Evolutionary conservation across 768 basidiomycete genomes (phyloP).

Genomic region (Dacryopinax primogenitus): DNA sequence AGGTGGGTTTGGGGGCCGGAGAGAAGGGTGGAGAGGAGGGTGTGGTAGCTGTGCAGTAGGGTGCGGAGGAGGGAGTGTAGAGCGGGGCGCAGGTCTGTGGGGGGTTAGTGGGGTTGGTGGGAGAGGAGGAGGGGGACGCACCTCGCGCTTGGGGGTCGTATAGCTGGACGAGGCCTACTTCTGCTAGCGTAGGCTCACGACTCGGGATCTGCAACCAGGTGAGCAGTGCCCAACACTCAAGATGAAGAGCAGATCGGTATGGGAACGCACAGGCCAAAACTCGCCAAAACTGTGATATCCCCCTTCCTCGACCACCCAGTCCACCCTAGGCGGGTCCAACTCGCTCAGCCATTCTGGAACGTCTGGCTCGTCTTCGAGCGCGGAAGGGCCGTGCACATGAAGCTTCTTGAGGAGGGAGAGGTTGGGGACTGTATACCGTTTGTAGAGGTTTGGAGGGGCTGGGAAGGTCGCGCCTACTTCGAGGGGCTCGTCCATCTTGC

Average conservation of each 20-base stretch:
- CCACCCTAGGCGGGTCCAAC: constrained; percentile 75
- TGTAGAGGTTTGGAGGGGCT: constrained; percentile 74
- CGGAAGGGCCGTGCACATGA: constrained; percentile 44
- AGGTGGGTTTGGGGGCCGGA: constrained; percentile 46
- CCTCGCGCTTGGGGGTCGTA: constrained; percentile 59
- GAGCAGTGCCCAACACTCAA: constrained; percentile 15
- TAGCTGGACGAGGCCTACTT: constrained; percentile 65
- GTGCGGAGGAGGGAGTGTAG: constrained; percentile 59
- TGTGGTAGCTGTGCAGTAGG: constrained; percentile 66
- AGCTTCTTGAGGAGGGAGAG: constrained; percentile 53
- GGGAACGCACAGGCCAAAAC: constrained; percentile 65
- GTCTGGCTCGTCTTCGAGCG: constrained; percentile 56
- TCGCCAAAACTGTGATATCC: constrained; percentile 78
- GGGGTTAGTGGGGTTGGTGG: constrained; percentile 1
- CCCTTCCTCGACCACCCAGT: constrained; percentile 81
- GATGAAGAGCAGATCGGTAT: too few species aligned
- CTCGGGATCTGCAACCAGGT: constrained; percentile 53
- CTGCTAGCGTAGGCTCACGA: constrained; percentile 65
- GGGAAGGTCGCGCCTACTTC: constrained; percentile 43
- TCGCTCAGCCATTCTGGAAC: constrained; percentile 66
- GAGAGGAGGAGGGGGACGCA: constrained; percentile 24
- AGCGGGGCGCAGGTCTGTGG: constrained; percentile 61
- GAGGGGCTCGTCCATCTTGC: neutral
- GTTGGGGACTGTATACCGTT: constrained; percentile 62
- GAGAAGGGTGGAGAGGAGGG: constrained; percentile 55